Percentiles rank a stretch among this genome's conserved stretches.
phyloP scores from a whole-genome alignment of 1,284 basidiomycete species.

The Fomitopsis palustris region DNA sequence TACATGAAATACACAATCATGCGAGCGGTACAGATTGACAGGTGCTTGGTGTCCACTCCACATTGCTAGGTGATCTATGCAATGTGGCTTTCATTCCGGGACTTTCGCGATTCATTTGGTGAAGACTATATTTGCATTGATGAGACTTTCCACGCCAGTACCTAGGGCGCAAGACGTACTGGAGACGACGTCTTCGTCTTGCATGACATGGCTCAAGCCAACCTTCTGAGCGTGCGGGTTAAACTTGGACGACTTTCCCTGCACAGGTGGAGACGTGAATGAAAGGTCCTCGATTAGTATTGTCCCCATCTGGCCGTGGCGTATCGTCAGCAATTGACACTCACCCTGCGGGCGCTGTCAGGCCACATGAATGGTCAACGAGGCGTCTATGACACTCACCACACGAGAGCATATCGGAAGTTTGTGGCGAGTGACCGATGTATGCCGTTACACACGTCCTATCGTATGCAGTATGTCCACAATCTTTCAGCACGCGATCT shows the following conservation, averaged over 20 bases:
- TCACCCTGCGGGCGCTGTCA: slow-evolving; percentile 8
- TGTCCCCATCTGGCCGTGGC: neutral
- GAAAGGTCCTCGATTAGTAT: neutral
- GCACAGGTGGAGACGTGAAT: neutral
- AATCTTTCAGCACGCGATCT: neutral
- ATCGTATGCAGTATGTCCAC: neutral
- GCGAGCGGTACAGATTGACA: neutral
- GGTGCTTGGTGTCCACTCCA: neutral
- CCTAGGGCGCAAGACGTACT: slow-evolving; percentile 50
- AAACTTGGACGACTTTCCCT: slow-evolving; percentile 91
- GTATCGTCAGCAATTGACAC: neutral
- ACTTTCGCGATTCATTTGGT: slow-evolving; percentile 25
- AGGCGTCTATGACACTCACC: slow-evolving; percentile 45
- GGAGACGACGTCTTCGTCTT: slow-evolving; percentile 93
- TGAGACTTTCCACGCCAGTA: neutral
- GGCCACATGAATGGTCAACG: neutral
- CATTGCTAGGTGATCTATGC: neutral
- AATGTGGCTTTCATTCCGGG: neutral
- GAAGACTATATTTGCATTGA: slow-evolving; percentile 32
- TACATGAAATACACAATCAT: neutral
- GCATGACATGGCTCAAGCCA: slow-evolving; percentile 82
- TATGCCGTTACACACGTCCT: slow-evolving; percentile 89
- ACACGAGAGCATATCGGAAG: slow-evolving; percentile 90
- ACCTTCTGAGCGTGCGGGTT: slow-evolving; percentile 93
- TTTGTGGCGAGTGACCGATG: slow-evolving; percentile 88